Evolutionary conservation across 2,329 filamentous ascomycete genomes (phyloP), one percentile per base, ranked within the genome.

Genomic region (Fusarium sarcochroum): DNA sequence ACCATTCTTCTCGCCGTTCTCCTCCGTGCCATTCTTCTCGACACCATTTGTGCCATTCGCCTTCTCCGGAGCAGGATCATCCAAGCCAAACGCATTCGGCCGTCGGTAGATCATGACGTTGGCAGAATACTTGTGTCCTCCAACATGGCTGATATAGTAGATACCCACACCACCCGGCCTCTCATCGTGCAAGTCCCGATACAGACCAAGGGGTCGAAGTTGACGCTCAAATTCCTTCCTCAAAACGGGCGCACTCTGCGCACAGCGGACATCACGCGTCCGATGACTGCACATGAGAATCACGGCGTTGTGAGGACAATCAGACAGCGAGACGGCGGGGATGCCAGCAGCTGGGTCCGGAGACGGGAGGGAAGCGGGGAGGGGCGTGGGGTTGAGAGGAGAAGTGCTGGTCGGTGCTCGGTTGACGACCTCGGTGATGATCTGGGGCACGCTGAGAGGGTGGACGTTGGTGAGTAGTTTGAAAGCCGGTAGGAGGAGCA

Each of bases 101-200:
- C 86, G 86, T 11, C 96, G 87, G 79, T 99, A 98, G 2, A 99
- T 85, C 83, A 99, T 92, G 72, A 98, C 89, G 75, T 99, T 99
- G 27, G 96, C 96, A 46, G 91, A 90, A 81, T 97, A 98, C 82
- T 98, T 98, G 83, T 99, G 96, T 1, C 96, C 96, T 27, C 96
- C 96, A 4, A 98, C 94, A 76, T 99, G 96, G 71, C 90, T 95
- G 76, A 98, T 97, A 77, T 98, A 98, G 81, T 97, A 97, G 69
- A 99, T 93, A 1, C 93, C 95, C 7, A 98, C 95, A 14, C 96
- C 96, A 13, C 95, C 95, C 0, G 94, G 93, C 59, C 96, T 84
- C 78, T 94, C 90, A 77, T 99, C 96, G 76, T 97, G 89, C 46
- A 96, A 81, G 76, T 98, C 95, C 30, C 96, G 90, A 78, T 91